phyloP scores from a whole-genome alignment of 192 early-diverging fungal species.

The Rhizoclosmatium sp. region DNA sequence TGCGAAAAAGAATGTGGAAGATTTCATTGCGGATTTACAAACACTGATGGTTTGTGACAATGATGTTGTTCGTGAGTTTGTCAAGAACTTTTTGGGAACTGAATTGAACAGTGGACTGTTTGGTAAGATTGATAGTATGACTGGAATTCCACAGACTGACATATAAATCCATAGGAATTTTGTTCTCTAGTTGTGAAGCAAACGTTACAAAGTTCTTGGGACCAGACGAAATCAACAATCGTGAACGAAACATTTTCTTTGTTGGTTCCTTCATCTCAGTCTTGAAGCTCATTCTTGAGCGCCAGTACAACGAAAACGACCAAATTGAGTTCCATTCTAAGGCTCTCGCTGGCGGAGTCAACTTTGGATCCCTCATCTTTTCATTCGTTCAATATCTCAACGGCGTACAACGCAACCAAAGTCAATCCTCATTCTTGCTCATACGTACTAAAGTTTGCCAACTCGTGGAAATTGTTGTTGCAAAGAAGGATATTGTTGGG shows the following conservation, averaged over 20 bases:
- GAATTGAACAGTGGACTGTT: conserved; percentile 76
- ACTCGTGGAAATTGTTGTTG: conserved; percentile 75
- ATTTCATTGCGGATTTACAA: conserved; percentile 76
- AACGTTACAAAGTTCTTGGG: conserved; percentile 71
- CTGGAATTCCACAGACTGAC: neutral
- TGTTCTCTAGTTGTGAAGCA: conserved; percentile 39
- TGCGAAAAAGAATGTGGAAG: conserved; percentile 64
- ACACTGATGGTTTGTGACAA: conserved; percentile 78
- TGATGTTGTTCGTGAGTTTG: conserved; percentile 75
- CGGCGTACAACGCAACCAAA: conserved; percentile 51
- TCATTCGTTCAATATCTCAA: conserved; percentile 77
- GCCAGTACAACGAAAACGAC: conserved; percentile 52
- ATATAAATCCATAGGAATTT: conserved; percentile 34
- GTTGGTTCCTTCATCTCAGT: conserved; percentile 76
- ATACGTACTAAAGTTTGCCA: conserved; percentile 83
- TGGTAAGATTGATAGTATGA: conserved; percentile 41
- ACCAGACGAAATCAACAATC: conserved; percentile 60
- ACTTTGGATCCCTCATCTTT: conserved; percentile 73
- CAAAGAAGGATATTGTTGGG: conserved; percentile 75
- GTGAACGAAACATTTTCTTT: conserved; percentile 69
- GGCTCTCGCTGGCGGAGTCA: conserved; percentile 53
- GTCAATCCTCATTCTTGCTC: conserved; percentile 58
- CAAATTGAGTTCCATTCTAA: neutral
- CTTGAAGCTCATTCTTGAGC: conserved; percentile 75
- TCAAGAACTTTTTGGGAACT: conserved; percentile 80